phyloP scores from a whole-genome alignment of 441 rosid species.

The Jatropha podagrica region DNA sequence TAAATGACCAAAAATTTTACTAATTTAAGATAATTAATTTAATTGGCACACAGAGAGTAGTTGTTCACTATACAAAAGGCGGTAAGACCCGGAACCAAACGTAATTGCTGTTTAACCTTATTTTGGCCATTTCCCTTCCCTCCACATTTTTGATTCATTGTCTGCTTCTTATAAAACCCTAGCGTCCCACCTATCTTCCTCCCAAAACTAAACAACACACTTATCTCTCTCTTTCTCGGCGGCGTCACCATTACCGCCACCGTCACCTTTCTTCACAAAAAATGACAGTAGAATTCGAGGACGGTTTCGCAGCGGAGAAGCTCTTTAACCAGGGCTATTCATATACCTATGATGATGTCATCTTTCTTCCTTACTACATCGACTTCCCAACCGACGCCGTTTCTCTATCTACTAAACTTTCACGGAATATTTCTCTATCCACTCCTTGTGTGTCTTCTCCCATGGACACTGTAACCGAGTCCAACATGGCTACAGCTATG shows the following conservation, averaged over 20 bases:
- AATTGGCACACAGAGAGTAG: too few relatives aligned
- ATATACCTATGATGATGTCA: slow-evolving; percentile 87
- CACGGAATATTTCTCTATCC: slow-evolving; percentile 69
- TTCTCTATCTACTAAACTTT: slow-evolving; percentile 62
- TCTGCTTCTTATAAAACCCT: neutral
- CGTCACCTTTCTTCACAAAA: neutral
- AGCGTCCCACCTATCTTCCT: neutral
- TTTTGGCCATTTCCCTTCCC: neutral
- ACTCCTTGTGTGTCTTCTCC: slow-evolving; percentile 93
- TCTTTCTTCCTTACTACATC: slow-evolving; percentile 85
- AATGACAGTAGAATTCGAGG: slow-evolving; percentile 35
- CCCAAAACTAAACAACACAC: too few relatives aligned
- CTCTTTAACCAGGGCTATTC: slow-evolving; percentile 77
- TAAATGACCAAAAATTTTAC: too few relatives aligned
- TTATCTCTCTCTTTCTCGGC: neutral
- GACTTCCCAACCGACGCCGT: slow-evolving; percentile 82
- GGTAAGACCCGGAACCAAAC: too few relatives aligned
- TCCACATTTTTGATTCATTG: neutral
- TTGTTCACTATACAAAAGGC: too few relatives aligned
- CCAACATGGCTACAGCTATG: slow-evolving; percentile 87
- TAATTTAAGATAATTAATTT: too few relatives aligned
- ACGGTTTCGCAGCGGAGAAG: slow-evolving; percentile 59
- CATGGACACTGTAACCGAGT: slow-evolving; percentile 94
- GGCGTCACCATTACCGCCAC: neutral
- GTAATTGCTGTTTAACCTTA: too few relatives aligned